A percentile compares a stretch with the other conserved stretches of the same genome.
These are phyloP conservation scores for Ceratocystis eucalypticola DNA, from an alignment of 2,329 filamentous ascomycete genomes.

Conservation along the genomic window DNA sequence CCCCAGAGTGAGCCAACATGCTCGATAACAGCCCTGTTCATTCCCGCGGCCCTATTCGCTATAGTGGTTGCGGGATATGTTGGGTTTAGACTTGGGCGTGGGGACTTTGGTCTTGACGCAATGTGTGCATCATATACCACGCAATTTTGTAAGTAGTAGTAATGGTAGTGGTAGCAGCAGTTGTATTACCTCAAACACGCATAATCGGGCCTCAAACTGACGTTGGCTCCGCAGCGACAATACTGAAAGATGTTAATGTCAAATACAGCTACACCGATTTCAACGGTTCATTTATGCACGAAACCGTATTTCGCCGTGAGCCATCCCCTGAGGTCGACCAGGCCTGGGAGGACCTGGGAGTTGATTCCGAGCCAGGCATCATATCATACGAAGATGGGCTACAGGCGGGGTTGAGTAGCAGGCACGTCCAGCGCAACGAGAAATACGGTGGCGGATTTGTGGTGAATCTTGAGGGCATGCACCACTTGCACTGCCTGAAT, in stretches of 20 bases:
- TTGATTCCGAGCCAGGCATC: slow-evolving; percentile 34
- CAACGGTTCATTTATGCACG: slow-evolving; percentile 43
- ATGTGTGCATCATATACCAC: slow-evolving; percentile 26
- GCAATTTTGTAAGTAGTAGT: slow-evolving; percentile 28
- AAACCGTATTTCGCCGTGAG: slow-evolving; percentile 38
- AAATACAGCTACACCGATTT: slow-evolving; percentile 30
- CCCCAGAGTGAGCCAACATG: slow-evolving; percentile 5
- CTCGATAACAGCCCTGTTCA: slow-evolving; percentile 12
- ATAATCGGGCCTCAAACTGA: neutral
- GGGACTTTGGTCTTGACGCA: slow-evolving; percentile 19
- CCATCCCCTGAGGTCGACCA: slow-evolving; percentile 41
- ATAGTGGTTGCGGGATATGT: slow-evolving; percentile 21
- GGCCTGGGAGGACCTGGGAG: slow-evolving; percentile 36
- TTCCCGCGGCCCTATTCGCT: slow-evolving; percentile 17
- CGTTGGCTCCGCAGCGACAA: slow-evolving; percentile 23
- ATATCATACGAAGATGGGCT: slow-evolving; percentile 37
- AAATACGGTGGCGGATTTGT: slow-evolving; percentile 46
- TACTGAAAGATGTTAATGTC: slow-evolving; percentile 27
- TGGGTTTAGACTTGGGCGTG: slow-evolving; percentile 20
- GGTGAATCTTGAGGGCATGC: slow-evolving; percentile 43
- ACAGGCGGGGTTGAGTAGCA: slow-evolving; percentile 36
- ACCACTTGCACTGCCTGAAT: slow-evolving; percentile 49
- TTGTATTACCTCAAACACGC: neutral
- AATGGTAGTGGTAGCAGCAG: no score
- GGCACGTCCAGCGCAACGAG: slow-evolving; percentile 41